Base-by-base conservation (phyloP, 78 protist genomes). In the Dictyostelium intermedium region DNA sequence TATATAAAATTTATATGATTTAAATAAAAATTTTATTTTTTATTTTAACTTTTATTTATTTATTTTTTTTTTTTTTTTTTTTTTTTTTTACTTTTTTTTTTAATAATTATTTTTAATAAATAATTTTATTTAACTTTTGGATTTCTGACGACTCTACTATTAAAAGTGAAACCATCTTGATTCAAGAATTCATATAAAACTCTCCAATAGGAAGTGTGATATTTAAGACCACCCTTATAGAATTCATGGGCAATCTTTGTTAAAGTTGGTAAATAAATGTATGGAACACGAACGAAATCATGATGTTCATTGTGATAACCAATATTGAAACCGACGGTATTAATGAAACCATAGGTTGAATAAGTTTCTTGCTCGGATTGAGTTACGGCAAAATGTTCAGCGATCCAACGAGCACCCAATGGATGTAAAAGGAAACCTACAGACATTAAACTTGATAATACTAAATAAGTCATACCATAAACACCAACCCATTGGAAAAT, bases 231-330 rank as follows among this genome's bases (percentile, higher is more conserved):
- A 53, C 83, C 83, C 16, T 37, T 89, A 79, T 89, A 89, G 82
- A 50, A 89, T 69, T 89, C 94, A 3, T n/a, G 30, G 20, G 94
- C 94, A 35, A 89, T n/a, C 23, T 37, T 18, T 0, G 94, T 89
- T 23, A 89, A 25, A n/a, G 69, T 25, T 89, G 94, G 94, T 6
- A 89, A 35, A 69, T 81, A 89, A n/a, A 89, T 16, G 91, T 97
- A 92, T 50, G 98, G 97, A 25, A 98, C 92, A 66, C 82, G 37
- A n/a, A 97, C 98, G 84, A 98, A 96, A 92, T 98, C 99, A 84
- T 98, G 99, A 93, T 98, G 99, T 91, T 97, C 99, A 61, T 97
- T 97, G 97, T 98, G 99, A 84, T 97, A 97, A 18, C 99, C 99
- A 39, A 98, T 97, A 87, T 98, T 97, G 92, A 95, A 97, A 23